Percentiles rank a stretch among this genome's conserved stretches.
Evolutionary conservation across 495 filamentous ascomycete genomes (phyloP).

Genomic region (Collariella sp.): DNA sequence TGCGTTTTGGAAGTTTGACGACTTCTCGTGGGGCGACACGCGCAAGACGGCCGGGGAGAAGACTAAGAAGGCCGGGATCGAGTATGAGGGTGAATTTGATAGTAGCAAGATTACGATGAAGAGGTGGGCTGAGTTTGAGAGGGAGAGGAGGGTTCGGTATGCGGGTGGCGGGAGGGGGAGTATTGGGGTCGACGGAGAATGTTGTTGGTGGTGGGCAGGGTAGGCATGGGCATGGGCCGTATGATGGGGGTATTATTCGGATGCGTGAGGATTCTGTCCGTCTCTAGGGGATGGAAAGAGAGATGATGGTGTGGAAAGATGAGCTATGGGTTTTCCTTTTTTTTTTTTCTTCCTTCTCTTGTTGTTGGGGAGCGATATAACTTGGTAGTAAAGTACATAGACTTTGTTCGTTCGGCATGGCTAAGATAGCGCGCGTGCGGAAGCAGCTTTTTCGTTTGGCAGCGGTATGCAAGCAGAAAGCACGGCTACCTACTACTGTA

Average conservation of each 20-base stretch:
- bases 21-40: slow-evolving; percentile 99
- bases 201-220: slow-evolving; percentile 32
- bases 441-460: background rate
- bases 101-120: slow-evolving; percentile 98
- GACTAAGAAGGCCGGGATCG: slow-evolving; percentile 65
- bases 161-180: slow-evolving; percentile 10
- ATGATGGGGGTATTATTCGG: slow-evolving; percentile 46
- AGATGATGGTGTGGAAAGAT: background rate
- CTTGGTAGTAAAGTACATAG: background rate
- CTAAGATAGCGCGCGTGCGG: background rate
- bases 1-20: slow-evolving; percentile 99
- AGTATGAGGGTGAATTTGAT: slow-evolving; percentile 93
- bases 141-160: slow-evolving; percentile 34
- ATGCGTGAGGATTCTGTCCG: no score
- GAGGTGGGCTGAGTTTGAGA: slow-evolving; percentile 93
- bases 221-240: slow-evolving; percentile 32
- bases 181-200: slow-evolving; percentile 44
- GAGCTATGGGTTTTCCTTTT: background rate
- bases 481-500: no score
- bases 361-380: background rate
- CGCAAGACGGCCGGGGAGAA: slow-evolving; percentile 90
- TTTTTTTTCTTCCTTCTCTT: background rate
- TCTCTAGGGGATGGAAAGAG: background rate
- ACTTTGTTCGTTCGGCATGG: background rate
- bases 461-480: background rate